Base-by-base conservation (phyloP, 2,329 filamentous ascomycete species). In the Knufia fluminis region DNA sequence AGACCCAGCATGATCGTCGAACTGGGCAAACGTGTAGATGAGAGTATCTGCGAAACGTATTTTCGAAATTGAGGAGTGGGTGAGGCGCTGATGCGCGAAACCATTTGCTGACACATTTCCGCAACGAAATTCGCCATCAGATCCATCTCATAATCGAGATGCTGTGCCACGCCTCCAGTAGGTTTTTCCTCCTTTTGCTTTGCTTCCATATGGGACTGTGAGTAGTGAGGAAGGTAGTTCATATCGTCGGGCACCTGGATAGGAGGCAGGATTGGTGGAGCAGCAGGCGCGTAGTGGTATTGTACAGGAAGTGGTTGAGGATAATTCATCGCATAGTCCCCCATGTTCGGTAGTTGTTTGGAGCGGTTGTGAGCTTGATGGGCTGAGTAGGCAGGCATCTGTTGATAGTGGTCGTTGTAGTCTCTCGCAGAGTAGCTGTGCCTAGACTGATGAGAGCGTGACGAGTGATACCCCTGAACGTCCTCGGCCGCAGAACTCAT, bases 71-170 rank as follows among this genome's bases (percentile, higher is more conserved):
- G 79, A 20, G 80, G 74, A 14, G 83, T 81, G 59, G 86, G 75
- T 60, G 75, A 69, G 56, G 75, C 72, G 63, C 72, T 74, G 65
- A 74, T 72, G 63, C 75, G 69, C 64, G 71, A 77, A 76, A 79
- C 82, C 78, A 85, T 78, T 74, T 78, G 77, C 67, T 84, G 76
- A 53, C 89, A 82, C 81, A 91, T 94, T 65, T 94, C 86, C 55
- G 87, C 84, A 64, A 95, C 89, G 68, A 94, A 96, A 66, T 94
- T 88, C 55, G 88, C 85, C 90, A 95, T 96, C 67, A 85, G 76
- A 65, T 94, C 88, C 80, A 95, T 91, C 69, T 95, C 89, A 67
- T 96, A 96, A 74, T 95, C 90, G 69, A 96, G 80, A 71, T 94
- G 86, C 62, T 88, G 88, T 61, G 90, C 92, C 33, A 96, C 90